A percentile compares a stretch with the other conserved stretches of the same genome.
phyloP scores from a whole-genome alignment of 257 asterid genomes.

The Lantana camara region DNA sequence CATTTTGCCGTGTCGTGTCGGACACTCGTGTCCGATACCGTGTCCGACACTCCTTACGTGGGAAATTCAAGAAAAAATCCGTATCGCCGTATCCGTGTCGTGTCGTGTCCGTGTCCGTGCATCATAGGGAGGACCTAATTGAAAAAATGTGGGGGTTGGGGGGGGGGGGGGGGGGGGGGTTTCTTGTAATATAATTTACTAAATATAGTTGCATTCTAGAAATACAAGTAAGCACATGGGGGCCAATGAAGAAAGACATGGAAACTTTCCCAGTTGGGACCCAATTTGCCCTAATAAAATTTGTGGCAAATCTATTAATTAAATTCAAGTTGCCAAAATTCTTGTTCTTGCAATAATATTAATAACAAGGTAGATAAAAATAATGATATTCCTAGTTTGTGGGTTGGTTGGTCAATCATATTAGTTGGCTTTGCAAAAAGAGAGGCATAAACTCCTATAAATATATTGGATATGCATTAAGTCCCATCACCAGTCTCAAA shows the following conservation, averaged over 20 bases:
- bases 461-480: constrained; percentile 10
- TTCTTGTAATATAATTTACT: constrained; percentile 15
- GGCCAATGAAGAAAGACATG: background rate
- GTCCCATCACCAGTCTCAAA: background rate
- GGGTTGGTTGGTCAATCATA: constrained; percentile 35
- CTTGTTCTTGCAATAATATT: constrained; percentile 7
- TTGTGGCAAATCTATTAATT: constrained; percentile 12
- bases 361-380: constrained; percentile 13
- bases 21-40: too few species aligned
- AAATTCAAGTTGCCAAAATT: constrained; percentile 25
- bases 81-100: too few species aligned
- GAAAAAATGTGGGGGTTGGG: too few species aligned
- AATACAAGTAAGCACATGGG: constrained; percentile 24
- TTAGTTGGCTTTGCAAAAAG: constrained; percentile 13
- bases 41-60: too few species aligned
- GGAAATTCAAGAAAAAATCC: too few species aligned
- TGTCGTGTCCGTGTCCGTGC: too few species aligned
- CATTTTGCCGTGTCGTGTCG: too few species aligned
- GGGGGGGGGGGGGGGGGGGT: too few species aligned
- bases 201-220: background rate
- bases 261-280: constrained; percentile 18
- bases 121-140: too few species aligned
- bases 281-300: constrained; percentile 8
- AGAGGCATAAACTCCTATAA: background rate
- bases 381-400: constrained; percentile 12